A percentile compares a stretch with the other conserved stretches of the same genome.
These are phyloP conservation scores for Artemisia annua DNA, from an alignment of 129 eudicot species.

Conservation along the genomic window DNA sequence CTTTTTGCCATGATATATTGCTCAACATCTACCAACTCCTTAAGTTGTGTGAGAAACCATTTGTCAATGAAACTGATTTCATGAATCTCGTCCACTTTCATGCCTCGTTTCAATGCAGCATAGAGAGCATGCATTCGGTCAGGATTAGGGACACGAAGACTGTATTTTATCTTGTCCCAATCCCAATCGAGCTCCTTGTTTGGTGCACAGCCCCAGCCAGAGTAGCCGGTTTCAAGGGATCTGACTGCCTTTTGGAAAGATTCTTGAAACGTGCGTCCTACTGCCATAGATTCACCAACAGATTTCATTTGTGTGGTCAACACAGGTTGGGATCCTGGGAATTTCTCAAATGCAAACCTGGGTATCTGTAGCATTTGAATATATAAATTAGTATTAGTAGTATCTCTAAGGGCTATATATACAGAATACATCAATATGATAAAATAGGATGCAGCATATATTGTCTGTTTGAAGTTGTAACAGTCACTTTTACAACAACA, in stretches of 20 bases:
- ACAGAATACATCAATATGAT: not conserved
- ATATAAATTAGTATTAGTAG: constrained; percentile 1
- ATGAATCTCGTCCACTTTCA: constrained; percentile 83
- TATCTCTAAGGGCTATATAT: not conserved
- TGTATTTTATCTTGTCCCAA: constrained; percentile 83
- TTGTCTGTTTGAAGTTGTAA: no score
- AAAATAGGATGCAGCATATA: no score
- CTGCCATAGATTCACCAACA: constrained; percentile 98
- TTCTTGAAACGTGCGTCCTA: constrained; percentile 97
- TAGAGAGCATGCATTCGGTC: constrained; percentile 90
- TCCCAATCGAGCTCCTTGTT: constrained; percentile 92
- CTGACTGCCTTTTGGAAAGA: constrained; percentile 94
- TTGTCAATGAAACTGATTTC: constrained; percentile 72
- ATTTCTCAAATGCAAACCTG: constrained; percentile 94
- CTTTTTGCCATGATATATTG: constrained; percentile 58
- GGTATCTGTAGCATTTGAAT: constrained; percentile 62
- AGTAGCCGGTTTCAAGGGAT: constrained; percentile 77
- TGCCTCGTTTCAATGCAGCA: constrained; percentile 88
- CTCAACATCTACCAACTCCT: constrained; percentile 83
- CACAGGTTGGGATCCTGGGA: constrained; percentile 81
- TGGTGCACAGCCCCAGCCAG: constrained; percentile 96
- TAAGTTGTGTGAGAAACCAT: constrained; percentile 95
- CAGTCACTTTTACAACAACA: no score
- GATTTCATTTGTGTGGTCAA: constrained; percentile 98
- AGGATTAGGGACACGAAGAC: constrained; percentile 81